These are phyloP conservation scores for Kuraishia floccosa DNA, from an alignment of 805 yeast genomes.

Conservation along the genomic window DNA sequence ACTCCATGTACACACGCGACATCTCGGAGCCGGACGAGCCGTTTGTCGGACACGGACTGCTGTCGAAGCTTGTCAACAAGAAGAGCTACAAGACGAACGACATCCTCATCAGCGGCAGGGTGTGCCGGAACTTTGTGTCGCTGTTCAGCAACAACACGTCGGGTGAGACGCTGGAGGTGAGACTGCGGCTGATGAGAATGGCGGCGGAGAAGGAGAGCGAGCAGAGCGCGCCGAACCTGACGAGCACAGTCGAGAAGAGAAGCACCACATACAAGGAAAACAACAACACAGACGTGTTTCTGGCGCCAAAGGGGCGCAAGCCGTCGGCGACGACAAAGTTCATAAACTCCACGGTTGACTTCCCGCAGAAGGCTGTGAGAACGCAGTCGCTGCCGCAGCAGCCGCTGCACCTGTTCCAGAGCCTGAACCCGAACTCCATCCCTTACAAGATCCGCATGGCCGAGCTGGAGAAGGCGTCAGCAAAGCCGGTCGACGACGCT, in stretches of 20 bases:
- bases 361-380: constrained; percentile 14
- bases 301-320: constrained; percentile 1
- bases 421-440: constrained; percentile 12
- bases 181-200: constrained; percentile 33
- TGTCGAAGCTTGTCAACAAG: constrained; percentile 18
- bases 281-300: constrained; percentile 2
- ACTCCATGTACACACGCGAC: constrained; percentile 35
- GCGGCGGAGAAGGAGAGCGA: constrained; percentile 5
- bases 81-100: constrained; percentile 6
- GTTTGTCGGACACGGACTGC: constrained; percentile 32
- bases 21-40: constrained; percentile 41
- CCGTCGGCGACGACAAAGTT: neutral
- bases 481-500: neutral
- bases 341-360: neutral
- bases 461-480: constrained; percentile 12
- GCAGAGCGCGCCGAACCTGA: constrained; percentile 2
- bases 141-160: constrained; percentile 20
- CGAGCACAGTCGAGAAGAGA: neutral
- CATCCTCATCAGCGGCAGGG: constrained; percentile 40
- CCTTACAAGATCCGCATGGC: constrained; percentile 19
- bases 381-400: constrained; percentile 24
- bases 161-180: constrained; percentile 44
- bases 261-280: too few species aligned
- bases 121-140: constrained; percentile 45
- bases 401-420: constrained; percentile 18